Percentiles rank a stretch among this genome's conserved stretches.
phyloP scores from a whole-genome alignment of 495 filamentous ascomycete genomes.

The Aspergillus mulundensis region DNA sequence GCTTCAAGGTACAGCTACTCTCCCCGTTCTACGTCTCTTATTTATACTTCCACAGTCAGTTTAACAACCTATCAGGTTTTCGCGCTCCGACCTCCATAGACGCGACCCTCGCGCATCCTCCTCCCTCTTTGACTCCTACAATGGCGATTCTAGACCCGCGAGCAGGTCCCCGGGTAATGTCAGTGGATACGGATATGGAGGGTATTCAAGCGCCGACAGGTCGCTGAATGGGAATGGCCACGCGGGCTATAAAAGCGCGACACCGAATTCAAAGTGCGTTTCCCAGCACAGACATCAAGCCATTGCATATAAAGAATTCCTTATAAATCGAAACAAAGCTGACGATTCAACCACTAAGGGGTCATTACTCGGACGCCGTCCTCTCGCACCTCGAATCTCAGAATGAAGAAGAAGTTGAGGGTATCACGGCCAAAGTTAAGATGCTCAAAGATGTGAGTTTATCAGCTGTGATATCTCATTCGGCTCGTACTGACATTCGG shows the following conservation, averaged over 20 bases:
- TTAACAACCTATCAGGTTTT: slow-evolving; percentile 45
- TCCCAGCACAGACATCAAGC: neutral
- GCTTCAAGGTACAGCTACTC: slow-evolving; percentile 27
- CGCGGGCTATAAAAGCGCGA: slow-evolving; percentile 59
- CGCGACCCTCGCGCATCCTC: slow-evolving; percentile 79
- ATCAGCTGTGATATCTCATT: neutral
- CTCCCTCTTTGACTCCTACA: slow-evolving; percentile 84
- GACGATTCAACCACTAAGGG: slow-evolving; percentile 45
- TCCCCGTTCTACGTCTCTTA: neutral
- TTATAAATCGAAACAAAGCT: neutral
- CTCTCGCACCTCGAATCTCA: slow-evolving; percentile 92
- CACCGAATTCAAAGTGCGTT: slow-evolving; percentile 74
- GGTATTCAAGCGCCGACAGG: slow-evolving; percentile 53
- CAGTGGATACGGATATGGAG: slow-evolving; percentile 51
- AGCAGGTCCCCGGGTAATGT: slow-evolving; percentile 49
- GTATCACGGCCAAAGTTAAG: slow-evolving; percentile 85
- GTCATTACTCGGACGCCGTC: slow-evolving; percentile 91
- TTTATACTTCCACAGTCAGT: neutral
- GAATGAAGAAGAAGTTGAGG: slow-evolving; percentile 87
- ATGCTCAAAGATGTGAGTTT: slow-evolving; percentile 82
- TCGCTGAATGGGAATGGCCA: slow-evolving; percentile 29
- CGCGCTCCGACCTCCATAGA: slow-evolving; percentile 44
- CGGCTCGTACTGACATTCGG: neutral
- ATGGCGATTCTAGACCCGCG: slow-evolving; percentile 52
- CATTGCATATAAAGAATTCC: too few relatives aligned